Evolutionary conservation across 805 yeast genomes (phyloP), one percentile per base, ranked within the genome.

Genomic region (Kazachstania africana): DNA sequence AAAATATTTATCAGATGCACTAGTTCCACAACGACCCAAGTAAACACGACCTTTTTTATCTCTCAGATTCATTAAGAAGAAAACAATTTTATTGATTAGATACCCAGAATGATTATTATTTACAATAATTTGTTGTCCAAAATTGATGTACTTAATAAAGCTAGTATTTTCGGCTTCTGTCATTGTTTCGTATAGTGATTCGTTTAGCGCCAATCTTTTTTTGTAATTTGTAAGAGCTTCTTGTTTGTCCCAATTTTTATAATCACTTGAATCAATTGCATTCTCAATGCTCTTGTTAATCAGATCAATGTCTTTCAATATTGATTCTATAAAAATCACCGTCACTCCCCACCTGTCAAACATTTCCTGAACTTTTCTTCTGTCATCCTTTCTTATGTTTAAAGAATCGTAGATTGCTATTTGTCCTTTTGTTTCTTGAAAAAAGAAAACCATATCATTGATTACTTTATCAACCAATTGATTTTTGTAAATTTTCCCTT

Each of bases 351-450:
- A 62, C 27, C 62, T 59, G 6, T 62, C 59, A 44, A 88, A 74
- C 36, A 57, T 56, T 21, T 65, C 64, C 17, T 68, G 69, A 24
- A 88, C 57, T 19, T 67, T 69, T 6, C 64, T 45, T 43, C 99
- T 67, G 42, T 78, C 79, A 31, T 67, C 65, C 14, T 78, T 72
- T 29, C 78, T 60, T 5, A 91, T 94, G 53, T 91, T 91, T 31
- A 91, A 80, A 0, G 97, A 97, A 57, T 91, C 99, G 56, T 82
- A 91, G 15, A 91, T 82, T 4, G 94, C 98, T 20, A 91, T 83
- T 59, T 91, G 98, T 8, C 97, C 97, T 47, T 72, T 73, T 39
- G 77, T 83, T 18, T 69, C 68, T 39, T 71, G 69, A 55, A 83
- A 84, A 47, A 81, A 85, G 16, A 63, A 60, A 34, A 69, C 50